These are phyloP conservation scores for Actinidia arguta DNA, from an alignment of 179 eudicot species.

Conservation along the genomic window DNA sequence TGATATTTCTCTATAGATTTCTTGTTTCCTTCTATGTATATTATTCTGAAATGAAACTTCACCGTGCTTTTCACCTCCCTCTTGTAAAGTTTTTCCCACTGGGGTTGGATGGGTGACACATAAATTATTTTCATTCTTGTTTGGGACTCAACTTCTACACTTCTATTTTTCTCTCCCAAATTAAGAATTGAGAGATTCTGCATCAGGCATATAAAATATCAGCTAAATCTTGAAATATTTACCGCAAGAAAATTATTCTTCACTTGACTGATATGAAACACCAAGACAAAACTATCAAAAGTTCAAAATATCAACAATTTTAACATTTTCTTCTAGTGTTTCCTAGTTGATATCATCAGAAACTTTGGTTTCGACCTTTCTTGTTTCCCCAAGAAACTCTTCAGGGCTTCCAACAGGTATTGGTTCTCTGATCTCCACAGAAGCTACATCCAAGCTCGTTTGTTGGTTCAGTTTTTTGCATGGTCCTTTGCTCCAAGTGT, in stretches of 20 bases:
- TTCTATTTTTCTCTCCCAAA: slow-evolving; percentile 21
- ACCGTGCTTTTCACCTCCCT: slow-evolving; percentile 7
- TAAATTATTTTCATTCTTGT: slow-evolving; percentile 11
- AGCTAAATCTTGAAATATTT: background rate
- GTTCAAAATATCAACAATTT: background rate
- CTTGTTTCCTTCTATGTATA: no score
- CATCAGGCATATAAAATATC: slow-evolving; percentile 9
- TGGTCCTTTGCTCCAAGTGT: slow-evolving; percentile 12
- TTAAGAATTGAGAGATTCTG: slow-evolving; percentile 22
- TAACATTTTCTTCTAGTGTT: slow-evolving; percentile 23
- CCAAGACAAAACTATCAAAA: background rate
- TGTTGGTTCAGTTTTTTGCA: slow-evolving; percentile 23
- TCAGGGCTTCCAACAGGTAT: slow-evolving; percentile 13
- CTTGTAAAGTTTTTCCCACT: slow-evolving; percentile 16
- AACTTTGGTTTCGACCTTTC: slow-evolving; percentile 1
- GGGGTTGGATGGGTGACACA: slow-evolving; percentile 2
- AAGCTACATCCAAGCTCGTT: slow-evolving; percentile 16
- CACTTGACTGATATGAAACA: background rate
- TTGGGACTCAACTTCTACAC: slow-evolving; percentile 18
- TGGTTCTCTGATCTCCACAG: slow-evolving; percentile 28
- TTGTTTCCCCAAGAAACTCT: slow-evolving; percentile 17
- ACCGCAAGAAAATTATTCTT: background rate
- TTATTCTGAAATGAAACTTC: no score
- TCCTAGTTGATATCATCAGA: slow-evolving; percentile 17
- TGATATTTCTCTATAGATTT: no score